These are phyloP conservation scores for Rosellinia necatrix DNA, from an alignment of 2,329 filamentous ascomycete species.

Conservation along the genomic window DNA sequence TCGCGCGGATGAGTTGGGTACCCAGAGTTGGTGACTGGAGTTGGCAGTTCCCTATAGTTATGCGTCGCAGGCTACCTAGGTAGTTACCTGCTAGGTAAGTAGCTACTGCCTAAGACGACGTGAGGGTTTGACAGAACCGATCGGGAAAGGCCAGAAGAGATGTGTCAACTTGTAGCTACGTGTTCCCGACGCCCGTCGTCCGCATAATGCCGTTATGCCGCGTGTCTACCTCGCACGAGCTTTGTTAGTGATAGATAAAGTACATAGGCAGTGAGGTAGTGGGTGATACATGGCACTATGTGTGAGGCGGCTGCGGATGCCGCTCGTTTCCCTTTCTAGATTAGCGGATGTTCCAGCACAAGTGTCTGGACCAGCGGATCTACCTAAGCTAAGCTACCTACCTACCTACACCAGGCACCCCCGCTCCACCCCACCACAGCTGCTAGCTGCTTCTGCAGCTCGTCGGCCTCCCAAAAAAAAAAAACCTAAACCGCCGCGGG, in stretches of 20 bases:
- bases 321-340: not conserved
- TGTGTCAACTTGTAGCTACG: not conserved
- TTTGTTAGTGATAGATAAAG: no score
- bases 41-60: no score
- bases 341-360: conserved; percentile 6
- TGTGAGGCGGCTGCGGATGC: conserved; percentile 1
- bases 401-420: no score
- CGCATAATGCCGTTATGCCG: not conserved
- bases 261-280: no score
- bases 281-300: no score
- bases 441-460: not conserved
- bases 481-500: conserved; percentile 13
- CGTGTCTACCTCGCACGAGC: conserved; percentile 1
- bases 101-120: no score
- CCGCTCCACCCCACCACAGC: conserved; percentile 17
- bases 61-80: no score
- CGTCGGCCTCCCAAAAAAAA: conserved; percentile 13
- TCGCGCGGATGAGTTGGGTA: no score
- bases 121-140: no score
- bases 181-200: not conserved
- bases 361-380: not conserved
- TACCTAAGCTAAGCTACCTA: no score
- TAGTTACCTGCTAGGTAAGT: not conserved
- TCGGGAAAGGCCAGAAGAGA: not conserved
- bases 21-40: no score